Base-by-base conservation (phyloP, 139 green algal species). In the Coccomyxa sp. region DNA sequence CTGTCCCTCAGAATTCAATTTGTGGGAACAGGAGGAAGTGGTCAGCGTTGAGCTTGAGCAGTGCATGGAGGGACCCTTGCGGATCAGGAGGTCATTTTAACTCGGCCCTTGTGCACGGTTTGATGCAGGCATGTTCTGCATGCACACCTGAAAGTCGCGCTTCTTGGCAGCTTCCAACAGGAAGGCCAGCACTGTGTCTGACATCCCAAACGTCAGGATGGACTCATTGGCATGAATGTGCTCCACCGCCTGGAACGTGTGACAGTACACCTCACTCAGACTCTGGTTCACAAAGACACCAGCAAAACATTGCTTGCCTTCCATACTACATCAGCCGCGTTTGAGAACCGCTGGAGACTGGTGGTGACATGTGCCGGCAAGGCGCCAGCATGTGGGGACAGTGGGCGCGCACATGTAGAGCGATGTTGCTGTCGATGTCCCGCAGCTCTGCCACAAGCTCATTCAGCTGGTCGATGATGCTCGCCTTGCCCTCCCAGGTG, bases 401-500 rank as follows among this genome's bases (percentile, higher is more conserved):
- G 74, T 45, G 30, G 76, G 12, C 21, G 10, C 67, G 7, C 27
- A 84, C 88, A 82, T 90, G 89, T 13, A 79, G 68, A 0, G 95
- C 94, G 60, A 98, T 95, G 76, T 94, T 88, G 31, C 77, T 78
- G 59, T 94, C 88, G 18, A 97, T 98, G 83, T 95, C 90, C 30
- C 98, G 94, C 14, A 99, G 89, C 83, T 99, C 96, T 13, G 95
- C 93, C 10, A 98, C 92, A 31, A 99, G 88, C 79, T 98, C 96
- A 82, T 98, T 98, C 83, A 99, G 90, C 28, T 88, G 85, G 67
- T 99, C 96, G 0, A 99, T 98, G 14, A 99, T 90, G 27, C 86
- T 87, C 45, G 90, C 76, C 85, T 94, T 95, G 59, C 93, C 81
- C 78, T 89, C 86, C 91, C 91, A 94, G n/a, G 18, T 0, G 77